Evolutionary conservation across 2,329 filamentous ascomycete species (phyloP), one percentile per base, ranked within the genome.

Genomic region (Tolypocladium paradoxum): DNA sequence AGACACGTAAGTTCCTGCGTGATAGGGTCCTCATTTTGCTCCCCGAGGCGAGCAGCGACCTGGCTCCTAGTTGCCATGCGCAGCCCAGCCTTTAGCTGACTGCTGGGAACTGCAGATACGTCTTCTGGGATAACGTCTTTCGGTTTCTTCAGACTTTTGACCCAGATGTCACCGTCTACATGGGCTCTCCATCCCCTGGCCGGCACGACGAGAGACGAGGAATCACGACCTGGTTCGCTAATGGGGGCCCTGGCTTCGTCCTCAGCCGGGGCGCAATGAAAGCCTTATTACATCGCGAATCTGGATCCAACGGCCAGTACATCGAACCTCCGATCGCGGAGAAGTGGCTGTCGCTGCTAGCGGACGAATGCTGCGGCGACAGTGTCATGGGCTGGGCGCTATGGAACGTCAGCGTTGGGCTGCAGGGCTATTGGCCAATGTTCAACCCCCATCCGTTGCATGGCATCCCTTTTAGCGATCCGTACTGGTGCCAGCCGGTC

Each of bases 1-100:
- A 3, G 78, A 81, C 60, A 81, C 78, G 49, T 79, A 71, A 55
- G 67, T 67, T 12, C 22, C 14, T 24, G 22, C 11, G 12, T 43
- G 2, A 2, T 11, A 6, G 33, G 34, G 14, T 35, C 34, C 14
- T 35, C 34, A 14, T 35, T 35, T 6, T 33, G 9, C 31, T 14
- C 12, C 12, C 33, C 33, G 35, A 6, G 35, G 5, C 35, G 35
- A 20, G 35, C 18, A 9, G 18, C 35, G 18, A 37, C 18, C 35
- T 36, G 35, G 35, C 12, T 6, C 20, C 22, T 20, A 14, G 4
- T 8, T 18, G 5, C 4, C 38, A 24, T 3, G 22, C 40, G 22
- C 22, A 4, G 20, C 12, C 12, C 9, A 4, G 20, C 12, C 12
- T 4, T 2, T 27, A 2, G 40, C 40, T 45, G 11, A 45, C 40